phyloP scores from a whole-genome alignment of 164 flowering plant genomes.

The Sextonia rubra region DNA sequence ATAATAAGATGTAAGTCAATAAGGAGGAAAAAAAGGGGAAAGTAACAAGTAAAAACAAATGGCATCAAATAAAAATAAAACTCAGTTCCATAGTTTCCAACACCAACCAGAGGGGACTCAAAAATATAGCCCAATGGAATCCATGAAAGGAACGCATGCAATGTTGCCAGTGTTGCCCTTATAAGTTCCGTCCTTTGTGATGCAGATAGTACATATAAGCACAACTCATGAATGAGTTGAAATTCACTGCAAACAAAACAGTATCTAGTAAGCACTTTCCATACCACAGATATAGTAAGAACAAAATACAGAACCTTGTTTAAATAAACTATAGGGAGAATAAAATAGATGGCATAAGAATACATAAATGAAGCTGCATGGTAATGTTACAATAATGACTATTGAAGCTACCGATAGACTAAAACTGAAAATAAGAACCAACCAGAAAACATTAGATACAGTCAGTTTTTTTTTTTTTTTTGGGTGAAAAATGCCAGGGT shows the following conservation, averaged over 20 bases:
- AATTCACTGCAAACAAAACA: slow-evolving; percentile 69
- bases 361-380: no score
- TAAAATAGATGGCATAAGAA: background rate
- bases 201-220: slow-evolving; percentile 92
- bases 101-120: slow-evolving; percentile 92
- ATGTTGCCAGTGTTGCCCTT: slow-evolving; percentile 85
- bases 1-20: background rate
- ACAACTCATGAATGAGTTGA: slow-evolving; percentile 96
- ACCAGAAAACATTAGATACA: no score
- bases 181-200: slow-evolving; percentile 94
- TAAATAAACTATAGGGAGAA: background rate
- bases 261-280: background rate
- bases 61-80: background rate
- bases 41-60: background rate
- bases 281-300: background rate
- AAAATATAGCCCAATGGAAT: slow-evolving; percentile 97
- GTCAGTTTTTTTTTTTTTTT: no score
- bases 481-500: no score
- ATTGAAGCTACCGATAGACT: no score
- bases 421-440: no score
- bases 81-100: background rate
- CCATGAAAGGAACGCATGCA: slow-evolving; percentile 99
- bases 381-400: no score
- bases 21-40: background rate
- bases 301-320: background rate